These are phyloP conservation scores for Mortierella sp. DNA, from an alignment of 371 early-diverging fungal species.

Conservation along the genomic window DNA sequence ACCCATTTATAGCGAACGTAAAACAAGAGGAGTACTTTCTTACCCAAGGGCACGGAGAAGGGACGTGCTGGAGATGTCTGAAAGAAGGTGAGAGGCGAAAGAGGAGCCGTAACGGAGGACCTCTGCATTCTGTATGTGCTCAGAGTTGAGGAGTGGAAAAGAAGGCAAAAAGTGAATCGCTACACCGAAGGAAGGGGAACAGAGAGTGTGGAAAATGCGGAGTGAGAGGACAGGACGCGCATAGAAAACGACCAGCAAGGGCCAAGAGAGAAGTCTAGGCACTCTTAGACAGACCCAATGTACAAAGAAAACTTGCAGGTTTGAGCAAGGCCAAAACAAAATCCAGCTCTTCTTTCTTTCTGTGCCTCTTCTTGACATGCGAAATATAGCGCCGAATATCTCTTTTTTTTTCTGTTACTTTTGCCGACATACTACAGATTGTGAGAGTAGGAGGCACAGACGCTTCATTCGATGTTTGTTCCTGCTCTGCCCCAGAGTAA, in stretches of 20 bases:
- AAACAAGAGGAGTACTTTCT: neutral
- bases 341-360: neutral
- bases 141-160: neutral
- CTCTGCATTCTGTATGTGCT: neutral
- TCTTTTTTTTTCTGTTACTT: neutral
- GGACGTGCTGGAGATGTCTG: neutral
- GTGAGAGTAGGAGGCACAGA: neutral
- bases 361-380: neutral
- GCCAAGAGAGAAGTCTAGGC: neutral
- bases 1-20: neutral
- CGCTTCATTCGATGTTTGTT: neutral
- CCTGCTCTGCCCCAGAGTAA: too few species aligned
- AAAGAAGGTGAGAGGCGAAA: neutral
- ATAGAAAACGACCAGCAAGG: neutral
- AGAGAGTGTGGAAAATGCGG: neutral
- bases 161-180: neutral
- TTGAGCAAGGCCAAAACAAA: constrained; percentile 6
- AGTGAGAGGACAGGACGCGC: neutral
- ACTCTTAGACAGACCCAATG: neutral
- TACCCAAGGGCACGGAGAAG: constrained; percentile 3
- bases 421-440: neutral
- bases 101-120: neutral
- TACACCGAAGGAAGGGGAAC: neutral
- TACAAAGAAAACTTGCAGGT: neutral
- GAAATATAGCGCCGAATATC: neutral